phyloP scores from a whole-genome alignment of 2,329 filamentous ascomycete genomes.

The Cordyceps cicadae region DNA sequence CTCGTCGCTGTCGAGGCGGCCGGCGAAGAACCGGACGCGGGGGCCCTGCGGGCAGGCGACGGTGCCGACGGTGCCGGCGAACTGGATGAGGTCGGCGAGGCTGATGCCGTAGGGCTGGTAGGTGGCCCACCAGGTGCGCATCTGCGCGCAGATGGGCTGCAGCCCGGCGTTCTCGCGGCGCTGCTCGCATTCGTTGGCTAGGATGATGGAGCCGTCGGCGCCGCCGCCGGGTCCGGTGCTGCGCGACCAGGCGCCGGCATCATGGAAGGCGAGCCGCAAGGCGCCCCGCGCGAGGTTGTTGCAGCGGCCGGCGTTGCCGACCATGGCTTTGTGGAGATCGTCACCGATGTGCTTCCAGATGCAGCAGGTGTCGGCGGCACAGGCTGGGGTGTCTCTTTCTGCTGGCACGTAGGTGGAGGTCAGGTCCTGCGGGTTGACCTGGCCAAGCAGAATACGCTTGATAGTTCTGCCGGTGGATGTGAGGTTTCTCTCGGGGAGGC shows the following conservation, averaged over 20 bases:
- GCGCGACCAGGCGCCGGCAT: conserved; percentile 34
- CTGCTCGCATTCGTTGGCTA: conserved; percentile 28
- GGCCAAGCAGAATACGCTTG: conserved; percentile 24
- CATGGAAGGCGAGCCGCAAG: conserved; percentile 38
- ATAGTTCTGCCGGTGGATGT: conserved; percentile 25
- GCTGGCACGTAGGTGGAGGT: conserved; percentile 13
- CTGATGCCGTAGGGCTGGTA: conserved; percentile 32
- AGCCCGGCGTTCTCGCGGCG: conserved; percentile 38
- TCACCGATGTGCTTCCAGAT: conserved; percentile 32
- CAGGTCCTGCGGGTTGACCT: conserved; percentile 15
- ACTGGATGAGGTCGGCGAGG: conserved; percentile 46
- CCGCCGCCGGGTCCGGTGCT: conserved; percentile 26
- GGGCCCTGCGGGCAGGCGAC: conserved; percentile 36
- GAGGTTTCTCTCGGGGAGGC: conserved; percentile 19
- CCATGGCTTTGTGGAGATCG: conserved; percentile 27
- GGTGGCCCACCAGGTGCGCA: conserved; percentile 29
- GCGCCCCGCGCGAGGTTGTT: conserved; percentile 32
- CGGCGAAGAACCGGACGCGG: conserved; percentile 39
- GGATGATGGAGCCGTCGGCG: conserved; percentile 35
- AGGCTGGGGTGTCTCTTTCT: conserved; percentile 17
- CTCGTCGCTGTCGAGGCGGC: conserved; percentile 35
- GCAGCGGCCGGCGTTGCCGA: conserved; percentile 28
- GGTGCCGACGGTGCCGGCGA: conserved; percentile 39
- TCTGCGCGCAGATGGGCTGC: conserved; percentile 29
- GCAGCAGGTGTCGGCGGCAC: conserved; percentile 31